These are phyloP conservation scores for Barbatosphaeria neglecta DNA, from an alignment of 495 filamentous ascomycete genomes.

Conservation along the genomic window DNA sequence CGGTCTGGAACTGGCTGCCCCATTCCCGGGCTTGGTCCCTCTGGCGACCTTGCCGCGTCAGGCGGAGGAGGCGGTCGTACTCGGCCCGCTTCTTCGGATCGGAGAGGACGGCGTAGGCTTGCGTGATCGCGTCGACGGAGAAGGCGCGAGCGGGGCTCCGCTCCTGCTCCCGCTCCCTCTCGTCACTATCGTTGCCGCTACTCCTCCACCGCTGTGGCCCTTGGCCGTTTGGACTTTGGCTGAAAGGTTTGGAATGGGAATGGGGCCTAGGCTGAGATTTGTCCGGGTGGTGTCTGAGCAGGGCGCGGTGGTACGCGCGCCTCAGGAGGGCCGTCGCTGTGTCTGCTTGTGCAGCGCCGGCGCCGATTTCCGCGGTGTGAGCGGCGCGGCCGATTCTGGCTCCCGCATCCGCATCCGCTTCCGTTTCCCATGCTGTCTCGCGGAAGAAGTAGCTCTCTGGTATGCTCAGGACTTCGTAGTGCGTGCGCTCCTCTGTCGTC, in stretches of 20 bases:
- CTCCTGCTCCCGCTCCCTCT: conserved; percentile 1
- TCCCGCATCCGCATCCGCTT: too few relatives aligned
- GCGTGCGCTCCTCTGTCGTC: conserved; percentile 13
- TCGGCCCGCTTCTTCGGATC: conserved; percentile 43
- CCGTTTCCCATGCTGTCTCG: too few relatives aligned
- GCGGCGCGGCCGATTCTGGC: too few relatives aligned
- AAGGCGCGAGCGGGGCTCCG: not conserved
- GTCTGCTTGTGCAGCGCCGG: conserved; percentile 8
- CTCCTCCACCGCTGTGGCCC: conserved; percentile 3
- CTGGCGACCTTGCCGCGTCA: conserved; percentile 3
- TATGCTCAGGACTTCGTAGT: conserved; percentile 36
- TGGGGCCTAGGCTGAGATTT: conserved; percentile 31
- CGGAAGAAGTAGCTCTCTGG: conserved; percentile 11
- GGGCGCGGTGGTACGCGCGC: conserved; percentile 63
- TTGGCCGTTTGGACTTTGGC: too few relatives aligned
- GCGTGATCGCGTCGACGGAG: conserved; percentile 67
- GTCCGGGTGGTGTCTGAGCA: conserved; percentile 75
- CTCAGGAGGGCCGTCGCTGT: conserved; percentile 30
- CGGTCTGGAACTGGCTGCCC: conserved; percentile 43
- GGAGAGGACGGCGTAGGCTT: conserved; percentile 61
- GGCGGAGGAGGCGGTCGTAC: conserved; percentile 50
- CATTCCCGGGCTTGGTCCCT: conserved; percentile 2
- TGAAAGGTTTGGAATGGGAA: conserved; percentile 1
- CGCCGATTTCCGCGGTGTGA: too few relatives aligned
- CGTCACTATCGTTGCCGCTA: not conserved